Conservation (phyloP, 345 rosid species). For the Camelina hispida region DNA sequence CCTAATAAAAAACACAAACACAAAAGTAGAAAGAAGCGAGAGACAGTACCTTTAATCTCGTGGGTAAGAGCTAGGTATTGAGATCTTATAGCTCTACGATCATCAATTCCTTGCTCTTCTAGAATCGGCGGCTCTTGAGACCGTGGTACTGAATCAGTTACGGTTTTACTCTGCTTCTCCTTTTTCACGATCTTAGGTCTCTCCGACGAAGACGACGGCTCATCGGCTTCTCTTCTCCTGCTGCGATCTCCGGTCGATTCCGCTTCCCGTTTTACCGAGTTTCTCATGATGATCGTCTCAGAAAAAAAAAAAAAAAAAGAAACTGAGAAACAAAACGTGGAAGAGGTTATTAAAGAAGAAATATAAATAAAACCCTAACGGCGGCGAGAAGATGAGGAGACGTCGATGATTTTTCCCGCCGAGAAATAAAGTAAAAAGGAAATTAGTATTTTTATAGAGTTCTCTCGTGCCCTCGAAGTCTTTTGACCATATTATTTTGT, state of each 20-base stretch:
- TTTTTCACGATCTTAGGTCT: conserved; percentile 34
- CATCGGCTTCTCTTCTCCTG: neutral
- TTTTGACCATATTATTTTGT: neutral
- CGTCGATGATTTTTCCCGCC: conserved; percentile 26
- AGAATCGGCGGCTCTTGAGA: conserved; percentile 9
- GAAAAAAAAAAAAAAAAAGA: neutral
- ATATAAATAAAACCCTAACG: conserved; percentile 3
- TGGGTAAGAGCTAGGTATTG: conserved; percentile 56
- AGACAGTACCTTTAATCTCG: conserved; percentile 55
- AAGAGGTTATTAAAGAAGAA: neutral
- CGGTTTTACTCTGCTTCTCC: conserved; percentile 33
- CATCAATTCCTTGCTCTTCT: conserved; percentile 22
- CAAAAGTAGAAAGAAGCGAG: neutral
- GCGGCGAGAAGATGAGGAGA: conserved; percentile 13
- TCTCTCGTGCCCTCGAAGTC: neutral
- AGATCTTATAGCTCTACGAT: conserved; percentile 64
- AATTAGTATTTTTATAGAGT: neutral
- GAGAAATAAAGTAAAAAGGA: neutral
- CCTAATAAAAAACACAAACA: neutral
- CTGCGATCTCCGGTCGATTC: neutral
- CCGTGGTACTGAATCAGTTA: neutral
- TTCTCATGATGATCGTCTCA: neutral
- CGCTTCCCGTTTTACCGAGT: conserved; percentile 15
- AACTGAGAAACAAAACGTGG: neutral
- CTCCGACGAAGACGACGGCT: neutral